Evolutionary conservation across 2,329 filamentous ascomycete species (phyloP).

Genomic region (Verticillium tricorpus): DNA sequence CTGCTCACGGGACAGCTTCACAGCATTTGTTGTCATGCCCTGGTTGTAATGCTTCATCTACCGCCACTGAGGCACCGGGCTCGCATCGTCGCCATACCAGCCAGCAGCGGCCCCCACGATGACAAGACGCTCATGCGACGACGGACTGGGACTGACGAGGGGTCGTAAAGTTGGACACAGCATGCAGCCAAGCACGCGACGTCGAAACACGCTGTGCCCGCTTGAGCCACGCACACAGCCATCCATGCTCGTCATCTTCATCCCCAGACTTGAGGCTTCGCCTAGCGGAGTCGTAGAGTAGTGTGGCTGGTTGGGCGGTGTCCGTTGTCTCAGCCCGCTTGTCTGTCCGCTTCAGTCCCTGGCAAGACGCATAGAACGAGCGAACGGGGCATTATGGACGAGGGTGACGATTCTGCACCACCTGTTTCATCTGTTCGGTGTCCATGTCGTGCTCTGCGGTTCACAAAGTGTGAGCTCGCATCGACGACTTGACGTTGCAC

Average conservation of each 20-base stretch:
- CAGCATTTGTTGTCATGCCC: not conserved
- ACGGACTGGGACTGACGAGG: not conserved
- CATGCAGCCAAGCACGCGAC: not conserved
- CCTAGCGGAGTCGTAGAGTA: not conserved
- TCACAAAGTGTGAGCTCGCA: not conserved
- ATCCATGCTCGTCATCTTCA: not conserved
- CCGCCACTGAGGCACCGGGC: not conserved
- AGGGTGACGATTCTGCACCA: not conserved
- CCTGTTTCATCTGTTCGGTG: not conserved
- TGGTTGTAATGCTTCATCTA: not conserved
- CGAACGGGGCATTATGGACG: not conserved
- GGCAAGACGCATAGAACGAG: not conserved
- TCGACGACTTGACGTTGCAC: not conserved
- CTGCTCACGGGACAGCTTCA: not conserved
- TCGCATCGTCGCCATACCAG: no score
- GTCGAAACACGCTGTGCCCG: not conserved
- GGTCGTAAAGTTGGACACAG: not conserved
- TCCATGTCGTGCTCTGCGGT: not conserved
- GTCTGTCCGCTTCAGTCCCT: not conserved
- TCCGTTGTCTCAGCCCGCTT: not conserved
- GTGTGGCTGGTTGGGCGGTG: not conserved
- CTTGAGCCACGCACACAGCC: not conserved
- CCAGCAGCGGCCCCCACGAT: not conserved
- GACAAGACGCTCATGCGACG: not conserved
- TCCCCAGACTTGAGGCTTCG: not conserved